Conservation (phyloP, 257 asterid genomes). For the Rhazya stricta region DNA sequence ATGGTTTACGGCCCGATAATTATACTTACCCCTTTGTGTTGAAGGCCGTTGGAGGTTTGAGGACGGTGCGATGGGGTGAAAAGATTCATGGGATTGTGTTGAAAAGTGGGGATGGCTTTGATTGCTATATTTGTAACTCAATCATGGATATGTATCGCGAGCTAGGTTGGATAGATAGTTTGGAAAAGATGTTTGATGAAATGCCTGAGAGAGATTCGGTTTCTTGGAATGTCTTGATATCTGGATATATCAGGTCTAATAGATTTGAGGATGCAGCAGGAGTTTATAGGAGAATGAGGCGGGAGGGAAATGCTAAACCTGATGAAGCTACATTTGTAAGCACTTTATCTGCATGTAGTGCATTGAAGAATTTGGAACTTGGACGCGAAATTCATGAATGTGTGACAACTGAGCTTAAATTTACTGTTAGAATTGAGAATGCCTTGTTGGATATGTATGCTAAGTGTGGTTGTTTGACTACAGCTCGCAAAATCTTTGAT, state of each 20-base stretch:
- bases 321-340: conserved; percentile 76
- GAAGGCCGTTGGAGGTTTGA: conserved; percentile 59
- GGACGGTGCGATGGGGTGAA: conserved; percentile 44
- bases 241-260: conserved; percentile 52
- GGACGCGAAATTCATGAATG: conserved; percentile 66
- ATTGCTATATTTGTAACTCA: conserved; percentile 64
- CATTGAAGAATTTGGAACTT: conserved; percentile 51
- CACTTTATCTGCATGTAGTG: conserved; percentile 78
- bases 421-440: conserved; percentile 56
- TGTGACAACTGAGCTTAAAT: conserved; percentile 39
- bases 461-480: conserved; percentile 65
- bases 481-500: conserved; percentile 61
- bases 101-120: conserved; percentile 55
- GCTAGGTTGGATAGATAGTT: conserved; percentile 37
- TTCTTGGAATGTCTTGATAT: conserved; percentile 67
- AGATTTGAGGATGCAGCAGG: conserved; percentile 54
- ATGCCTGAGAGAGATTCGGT: conserved; percentile 54
- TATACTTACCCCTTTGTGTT: conserved; percentile 79
- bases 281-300: conserved; percentile 52
- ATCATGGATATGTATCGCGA: conserved; percentile 63
- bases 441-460: conserved; percentile 83
- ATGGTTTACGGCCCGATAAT: conserved; percentile 65
- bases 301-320: conserved; percentile 38
- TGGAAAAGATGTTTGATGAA: conserved; percentile 65
- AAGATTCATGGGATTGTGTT: conserved; percentile 75